Evolutionary conservation across 1,284 basidiomycete species (phyloP), one percentile per base, ranked within the genome.

Genomic region (Serendipita sp.): DNA sequence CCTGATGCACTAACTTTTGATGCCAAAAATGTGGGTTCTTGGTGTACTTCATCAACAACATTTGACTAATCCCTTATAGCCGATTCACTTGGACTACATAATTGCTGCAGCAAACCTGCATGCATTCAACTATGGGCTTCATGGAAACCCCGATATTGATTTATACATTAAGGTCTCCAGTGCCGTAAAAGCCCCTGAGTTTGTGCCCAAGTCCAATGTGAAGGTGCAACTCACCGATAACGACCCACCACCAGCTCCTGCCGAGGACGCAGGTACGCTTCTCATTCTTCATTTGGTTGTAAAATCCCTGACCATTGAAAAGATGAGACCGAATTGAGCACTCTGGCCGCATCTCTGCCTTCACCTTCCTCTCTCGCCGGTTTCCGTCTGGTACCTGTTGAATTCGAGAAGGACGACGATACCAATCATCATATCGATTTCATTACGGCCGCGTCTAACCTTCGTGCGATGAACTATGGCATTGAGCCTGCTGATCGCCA

Each of bases 401-500:
- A 98, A 71, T 99, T 99, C 71, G 96, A 99, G 79, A 99, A 99
- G 78, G 96, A 99, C 73, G 95, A 99, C 71, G 96, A 99, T 73
- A 84, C 85, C 47, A 99, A 99, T 76, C 84, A 91, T 76, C 96
- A 99, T 76, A 98, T 99, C 72, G 96, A 97, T 76, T 99, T 99
- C 74, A 97, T 99, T 76, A 97, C 94, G 42, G 91, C 96, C 3
- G 91, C 96, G 2, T 97, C 95, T 61, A 99, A 99, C 78, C 80
- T 99, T 66, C 90, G 96, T 55, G 96, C 96, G 1, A 82, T 85
- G 77, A 99, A 99, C 77, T 99, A 99, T 76, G 87, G 79, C 67
- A 99, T 99, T 72, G 80, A 82, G 61, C 78, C 82, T 29, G 93
- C 94, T 12, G 93, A 97, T 75, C 83, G 87, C 64, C 94, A 99